phyloP scores from a whole-genome alignment of 805 yeast genomes.

The Saccharomycopsis malanga region DNA sequence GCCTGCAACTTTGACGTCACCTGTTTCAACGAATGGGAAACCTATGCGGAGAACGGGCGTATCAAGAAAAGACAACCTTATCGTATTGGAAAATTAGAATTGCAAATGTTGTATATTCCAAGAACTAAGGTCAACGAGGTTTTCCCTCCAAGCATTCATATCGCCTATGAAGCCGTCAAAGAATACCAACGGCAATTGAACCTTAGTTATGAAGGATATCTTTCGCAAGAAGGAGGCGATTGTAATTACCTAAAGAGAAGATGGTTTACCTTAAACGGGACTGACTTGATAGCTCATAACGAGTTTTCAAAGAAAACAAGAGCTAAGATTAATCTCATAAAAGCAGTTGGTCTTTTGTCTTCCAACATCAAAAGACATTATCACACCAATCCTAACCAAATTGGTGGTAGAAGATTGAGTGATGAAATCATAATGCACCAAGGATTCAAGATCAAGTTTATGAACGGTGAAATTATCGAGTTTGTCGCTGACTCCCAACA shows the following conservation, averaged over 20 bases:
- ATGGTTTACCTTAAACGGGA: conserved; percentile 65
- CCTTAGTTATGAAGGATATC: conserved; percentile 51
- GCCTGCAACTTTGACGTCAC: conserved; percentile 47
- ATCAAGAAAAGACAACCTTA: conserved; percentile 41
- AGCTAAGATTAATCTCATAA: conserved; percentile 68
- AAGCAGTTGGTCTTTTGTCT: conserved; percentile 39
- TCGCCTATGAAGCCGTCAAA: conserved; percentile 39
- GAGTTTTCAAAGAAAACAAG: conserved; percentile 61
- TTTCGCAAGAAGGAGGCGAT: conserved; percentile 92
- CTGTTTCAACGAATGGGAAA: conserved; percentile 80
- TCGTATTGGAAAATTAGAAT: conserved; percentile 57
- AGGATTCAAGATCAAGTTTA: conserved; percentile 67
- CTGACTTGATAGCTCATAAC: conserved; percentile 68
- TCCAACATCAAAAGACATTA: conserved; percentile 26
- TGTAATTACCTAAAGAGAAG: conserved; percentile 67
- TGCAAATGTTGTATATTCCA: conserved; percentile 64
- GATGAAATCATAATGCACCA: conserved; percentile 64
- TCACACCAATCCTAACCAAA: conserved; percentile 26
- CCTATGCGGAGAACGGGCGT: conserved; percentile 27
- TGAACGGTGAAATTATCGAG: conserved; percentile 74
- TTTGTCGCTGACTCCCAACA: conserved; percentile 73
- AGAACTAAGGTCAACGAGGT: conserved; percentile 52
- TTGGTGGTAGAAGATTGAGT: conserved; percentile 50
- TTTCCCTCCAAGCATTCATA: conserved; percentile 62
- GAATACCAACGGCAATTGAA: conserved; percentile 33